Evolutionary conservation across 2,329 filamentous ascomycete genomes (phyloP), one percentile per base, ranked within the genome.

Genomic region (Penicillium sp.): DNA sequence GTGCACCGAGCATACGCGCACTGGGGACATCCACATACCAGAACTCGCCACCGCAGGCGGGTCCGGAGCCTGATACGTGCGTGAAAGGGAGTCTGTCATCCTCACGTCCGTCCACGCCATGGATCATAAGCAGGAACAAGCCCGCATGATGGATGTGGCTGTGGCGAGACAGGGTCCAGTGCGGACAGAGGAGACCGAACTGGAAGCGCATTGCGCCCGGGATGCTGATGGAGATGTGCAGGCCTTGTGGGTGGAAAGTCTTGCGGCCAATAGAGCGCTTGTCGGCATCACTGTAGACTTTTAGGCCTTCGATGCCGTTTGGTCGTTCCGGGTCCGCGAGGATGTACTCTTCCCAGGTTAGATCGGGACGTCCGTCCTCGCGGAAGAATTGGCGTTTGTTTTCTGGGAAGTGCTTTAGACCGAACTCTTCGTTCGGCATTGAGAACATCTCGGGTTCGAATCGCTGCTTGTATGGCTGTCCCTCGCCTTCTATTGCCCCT

Each of bases 301-400:
- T 73, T 12, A 77, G 72, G 44, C 71, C 74, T 55, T 77, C 74
- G 41, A 76, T 71, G 58, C 74, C 71, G 45, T 75, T 62, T 5
- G 72, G 78, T 59, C 70, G 74, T n/a, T 76, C 74, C 1, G 80
- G 74, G 40, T 84, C 81, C 4, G 88, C 88, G 17, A 85, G 72
- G 53, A 88, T 84, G 69, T 96, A 97, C 65, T 95, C 88, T 61
- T 92, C 89, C 90, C 91, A 97, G 0, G 79, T 80, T 5, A 87
- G 76, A 4, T 78, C 72, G 3, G 70, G 62, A 10, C 86, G 78
- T 1, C 90, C 88, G 65, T 96, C 90, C 14, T 80, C 79, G 37
- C 90, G 86, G 77, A 88, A 93, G 69, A 95, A 92, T 56, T 90
- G 79, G 16, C 74, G 73, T 16, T 78, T 73, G 57, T 96, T 82